phyloP scores from a whole-genome alignment of 805 yeast species.

The Alloascoidea africana region DNA sequence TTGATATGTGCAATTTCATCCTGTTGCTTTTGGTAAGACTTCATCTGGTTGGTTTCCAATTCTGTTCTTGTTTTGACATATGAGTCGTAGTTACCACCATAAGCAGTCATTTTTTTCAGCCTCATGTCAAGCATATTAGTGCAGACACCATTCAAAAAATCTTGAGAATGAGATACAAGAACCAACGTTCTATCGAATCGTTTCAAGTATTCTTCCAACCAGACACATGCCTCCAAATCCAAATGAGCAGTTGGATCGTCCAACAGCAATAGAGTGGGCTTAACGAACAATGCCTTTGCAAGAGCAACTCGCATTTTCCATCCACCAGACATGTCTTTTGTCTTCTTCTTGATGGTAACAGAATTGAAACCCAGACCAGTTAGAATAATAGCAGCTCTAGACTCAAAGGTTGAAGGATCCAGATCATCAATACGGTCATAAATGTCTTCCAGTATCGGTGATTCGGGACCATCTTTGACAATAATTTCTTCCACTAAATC shows the following conservation, averaged over 20 bases:
- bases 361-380: constrained; percentile 95
- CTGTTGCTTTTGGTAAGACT: constrained; percentile 93
- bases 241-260: constrained; percentile 99
- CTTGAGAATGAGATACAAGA: constrained; percentile 94
- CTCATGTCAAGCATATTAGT: constrained; percentile 98
- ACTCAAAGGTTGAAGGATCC: constrained; percentile 94
- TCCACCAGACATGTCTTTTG: constrained; percentile 99
- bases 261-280: constrained; percentile 85
- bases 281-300: constrained; percentile 94
- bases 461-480: constrained; percentile 89
- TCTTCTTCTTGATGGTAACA: constrained; percentile 76
- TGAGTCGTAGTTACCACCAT: constrained; percentile 98
- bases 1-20: constrained; percentile 97
- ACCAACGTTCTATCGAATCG: constrained; percentile 88
- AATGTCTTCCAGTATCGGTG: constrained; percentile 66
- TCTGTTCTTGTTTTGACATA: constrained; percentile 90
- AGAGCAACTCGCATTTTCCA: constrained; percentile 99
- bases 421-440: constrained; percentile 91
- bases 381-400: constrained; percentile 89
- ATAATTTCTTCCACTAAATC: constrained; percentile 80
- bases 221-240: constrained; percentile 98
- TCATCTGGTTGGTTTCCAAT: constrained; percentile 94
- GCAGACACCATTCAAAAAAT: constrained; percentile 98
- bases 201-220: constrained; percentile 97
- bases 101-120: constrained; percentile 51